phyloP scores from a whole-genome alignment of 305 asterid species.

The Stenogyne calaminthoides region DNA sequence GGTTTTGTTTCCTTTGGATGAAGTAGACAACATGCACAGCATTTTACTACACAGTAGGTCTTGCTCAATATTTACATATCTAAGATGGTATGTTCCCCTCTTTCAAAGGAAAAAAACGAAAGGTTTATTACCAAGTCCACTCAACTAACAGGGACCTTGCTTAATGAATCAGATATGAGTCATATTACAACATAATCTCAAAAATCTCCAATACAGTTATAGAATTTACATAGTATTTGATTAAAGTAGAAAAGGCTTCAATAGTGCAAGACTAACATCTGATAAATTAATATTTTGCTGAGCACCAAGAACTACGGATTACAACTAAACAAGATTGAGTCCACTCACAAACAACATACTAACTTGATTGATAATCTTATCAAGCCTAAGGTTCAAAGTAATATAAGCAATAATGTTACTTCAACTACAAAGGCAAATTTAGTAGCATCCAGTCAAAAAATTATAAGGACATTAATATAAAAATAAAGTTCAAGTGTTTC shows the following conservation, averaged over 20 bases:
- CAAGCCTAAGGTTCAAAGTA: not conserved
- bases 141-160: not conserved
- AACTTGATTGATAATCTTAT: not conserved
- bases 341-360: not conserved
- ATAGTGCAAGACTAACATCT: not conserved
- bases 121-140: not conserved
- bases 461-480: slow-evolving; percentile 5
- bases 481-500: not conserved
- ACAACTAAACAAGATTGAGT: not conserved
- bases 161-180: not conserved
- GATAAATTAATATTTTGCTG: not conserved
- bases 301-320: not conserved
- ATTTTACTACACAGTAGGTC: not conserved
- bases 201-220: not conserved
- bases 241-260: not conserved
- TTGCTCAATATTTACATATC: not conserved
- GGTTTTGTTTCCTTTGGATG: not conserved
- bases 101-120: not conserved
- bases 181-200: not conserved
- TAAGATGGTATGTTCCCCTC: not conserved
- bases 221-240: not conserved
- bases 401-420: not conserved
- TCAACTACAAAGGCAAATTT: not conserved
- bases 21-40: not conserved
- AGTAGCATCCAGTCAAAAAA: not conserved